A percentile compares a stretch with the other conserved stretches of the same genome.
Evolutionary conservation across 495 filamentous ascomycete species (phyloP).

Genomic region (Parachaetomium inaequale): DNA sequence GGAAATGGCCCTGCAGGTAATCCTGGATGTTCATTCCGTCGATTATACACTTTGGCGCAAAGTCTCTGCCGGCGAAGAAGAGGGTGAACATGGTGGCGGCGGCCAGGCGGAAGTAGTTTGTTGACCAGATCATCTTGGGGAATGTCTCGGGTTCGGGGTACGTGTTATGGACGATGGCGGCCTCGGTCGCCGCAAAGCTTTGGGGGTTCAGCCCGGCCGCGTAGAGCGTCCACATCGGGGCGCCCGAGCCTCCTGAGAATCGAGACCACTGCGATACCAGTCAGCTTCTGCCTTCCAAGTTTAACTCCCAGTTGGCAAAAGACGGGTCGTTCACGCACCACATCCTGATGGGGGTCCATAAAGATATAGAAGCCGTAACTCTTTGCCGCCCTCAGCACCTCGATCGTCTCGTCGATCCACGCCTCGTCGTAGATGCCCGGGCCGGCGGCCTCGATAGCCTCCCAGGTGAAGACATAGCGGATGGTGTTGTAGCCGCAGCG

Average conservation of each 20-base stretch:
- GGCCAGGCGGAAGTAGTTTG: conserved; percentile 86
- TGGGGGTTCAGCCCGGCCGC: conserved; percentile 85
- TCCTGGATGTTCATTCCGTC: conserved; percentile 96
- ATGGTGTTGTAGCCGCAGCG: conserved; percentile 94
- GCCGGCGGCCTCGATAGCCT: conserved; percentile 92
- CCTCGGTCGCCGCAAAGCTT: conserved; percentile 80
- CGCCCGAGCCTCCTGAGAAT: conserved; percentile 89
- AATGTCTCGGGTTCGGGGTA: conserved; percentile 83
- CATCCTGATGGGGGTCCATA: conserved; percentile 97
- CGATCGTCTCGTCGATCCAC: conserved; percentile 87
- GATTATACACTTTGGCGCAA: conserved; percentile 93
- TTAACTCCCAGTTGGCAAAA: neutral
- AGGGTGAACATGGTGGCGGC: conserved; percentile 90
- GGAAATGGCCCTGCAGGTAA: conserved; percentile 84
- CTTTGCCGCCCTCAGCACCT: conserved; percentile 76
- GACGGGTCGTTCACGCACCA: conserved; percentile 51
- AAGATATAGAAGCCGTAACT: conserved; percentile 92
- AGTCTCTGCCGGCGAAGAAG: conserved; percentile 90
- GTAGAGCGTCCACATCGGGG: conserved; percentile 97
- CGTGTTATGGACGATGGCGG: conserved; percentile 90
- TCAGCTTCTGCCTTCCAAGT: neutral
- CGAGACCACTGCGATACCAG: conserved; percentile 69
- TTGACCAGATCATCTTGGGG: conserved; percentile 99
- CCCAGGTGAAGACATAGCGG: conserved; percentile 96
- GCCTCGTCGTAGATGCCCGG: conserved; percentile 94